Evolutionary conservation across 2,329 filamentous ascomycete species (phyloP).

Genomic region (Pezicula neosporulosa): DNA sequence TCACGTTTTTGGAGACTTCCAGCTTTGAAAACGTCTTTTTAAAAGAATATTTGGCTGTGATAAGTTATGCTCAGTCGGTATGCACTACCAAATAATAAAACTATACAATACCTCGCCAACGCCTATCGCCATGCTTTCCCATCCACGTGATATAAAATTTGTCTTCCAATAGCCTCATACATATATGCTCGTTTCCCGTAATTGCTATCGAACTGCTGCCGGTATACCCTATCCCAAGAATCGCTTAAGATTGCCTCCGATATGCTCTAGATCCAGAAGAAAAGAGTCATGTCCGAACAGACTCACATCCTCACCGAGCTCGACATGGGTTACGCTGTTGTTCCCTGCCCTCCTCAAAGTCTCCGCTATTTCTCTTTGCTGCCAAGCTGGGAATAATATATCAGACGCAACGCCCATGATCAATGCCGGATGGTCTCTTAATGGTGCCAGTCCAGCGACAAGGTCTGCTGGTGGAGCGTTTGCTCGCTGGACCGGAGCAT

Average conservation of each 20-base stretch:
- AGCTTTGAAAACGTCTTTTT: not conserved
- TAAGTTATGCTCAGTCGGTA: not conserved
- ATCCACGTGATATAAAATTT: not conserved
- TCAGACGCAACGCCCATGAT: constrained; percentile 95
- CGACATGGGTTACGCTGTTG: constrained; percentile 76
- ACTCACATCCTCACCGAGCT: constrained; percentile 91
- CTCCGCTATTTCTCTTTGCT: constrained; percentile 90
- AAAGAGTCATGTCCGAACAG: constrained; percentile 98
- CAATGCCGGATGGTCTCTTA: constrained; percentile 76
- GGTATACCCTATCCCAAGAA: constrained; percentile 61
- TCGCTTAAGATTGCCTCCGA: constrained; percentile 76
- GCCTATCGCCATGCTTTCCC: not conserved
- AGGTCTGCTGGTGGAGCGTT: constrained; percentile 73
- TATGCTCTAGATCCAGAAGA: constrained; percentile 84
- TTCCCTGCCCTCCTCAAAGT: constrained; percentile 77
- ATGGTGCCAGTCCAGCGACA: constrained; percentile 65
- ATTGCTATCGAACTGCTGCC: not conserved
- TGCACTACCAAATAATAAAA: not conserved
- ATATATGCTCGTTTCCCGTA: not conserved
- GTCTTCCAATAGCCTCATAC: not conserved
- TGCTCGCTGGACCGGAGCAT: constrained; percentile 30
- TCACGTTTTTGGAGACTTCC: not conserved
- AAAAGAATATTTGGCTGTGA: not conserved
- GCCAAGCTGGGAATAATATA: constrained; percentile 96
- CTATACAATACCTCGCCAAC: not conserved